Evolutionary conservation across 768 basidiomycete species (phyloP), one percentile per base, ranked within the genome.

Genomic region (Boletus sp.): DNA sequence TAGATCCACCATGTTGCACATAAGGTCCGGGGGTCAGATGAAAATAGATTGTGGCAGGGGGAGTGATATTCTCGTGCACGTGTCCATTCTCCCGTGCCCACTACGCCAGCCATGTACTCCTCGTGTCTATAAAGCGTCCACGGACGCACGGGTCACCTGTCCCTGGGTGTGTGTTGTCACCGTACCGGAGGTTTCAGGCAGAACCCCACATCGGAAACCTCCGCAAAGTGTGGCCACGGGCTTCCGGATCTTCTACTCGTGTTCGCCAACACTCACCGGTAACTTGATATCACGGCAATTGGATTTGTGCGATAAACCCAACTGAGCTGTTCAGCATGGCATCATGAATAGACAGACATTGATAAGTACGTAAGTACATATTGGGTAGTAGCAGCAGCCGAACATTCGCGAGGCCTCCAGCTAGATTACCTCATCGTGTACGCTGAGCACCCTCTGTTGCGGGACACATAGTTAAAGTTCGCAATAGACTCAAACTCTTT

Each of bases 211-310:
- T 51, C 44, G 44, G 44, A 51, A 49, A 53, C 19, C 46, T 21
- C 50, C 32, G 21, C 56, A n/a, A 33, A 41, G 39, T 23, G 19
- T n/a, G 37, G 50, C 45, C 51, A 64, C 30, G 43, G 63, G 46
- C 59, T 47, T 45, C 42, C 65, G 65, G 64, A 67, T 67, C 64
- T 57, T 59, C 51, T 42, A 23, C 37, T 55, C 65, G 56, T 61
- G 59, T 58, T 53, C 32, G 51, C 45, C 55, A 50, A 30, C 44
- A 30, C 54, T 59, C 51, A 6, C 33, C 56, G 55, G 62, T n/a
- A 45, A 54, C 57, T 43, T 56, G 59, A 49, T 51, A 53, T 65
- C 47, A 27, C 41, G 39, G 39, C 48, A 53, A 47, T 53, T 45
- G 32, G 46, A 56, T 54, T 41, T 53, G 53, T 29, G 38, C 30